These are phyloP conservation scores for Fusarium sp. DNA, from an alignment of 2,329 filamentous ascomycete genomes.

Conservation along the genomic window DNA sequence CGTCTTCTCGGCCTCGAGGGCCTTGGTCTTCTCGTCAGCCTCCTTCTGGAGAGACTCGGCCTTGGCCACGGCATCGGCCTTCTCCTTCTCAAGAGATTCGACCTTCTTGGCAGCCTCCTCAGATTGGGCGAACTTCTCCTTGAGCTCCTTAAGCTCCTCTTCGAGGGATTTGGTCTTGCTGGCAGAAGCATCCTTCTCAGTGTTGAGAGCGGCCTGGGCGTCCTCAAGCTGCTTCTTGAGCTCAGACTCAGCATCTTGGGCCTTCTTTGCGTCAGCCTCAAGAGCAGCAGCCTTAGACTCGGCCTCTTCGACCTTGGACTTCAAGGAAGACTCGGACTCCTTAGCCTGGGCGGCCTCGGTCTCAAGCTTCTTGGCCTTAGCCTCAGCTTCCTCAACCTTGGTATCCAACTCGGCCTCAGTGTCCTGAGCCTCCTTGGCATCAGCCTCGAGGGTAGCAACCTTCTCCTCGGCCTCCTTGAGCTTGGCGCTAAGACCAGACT, in stretches of 20 bases:
- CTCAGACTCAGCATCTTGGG: constrained; percentile 27
- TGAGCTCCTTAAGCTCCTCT: constrained; percentile 36
- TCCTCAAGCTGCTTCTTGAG: constrained; percentile 42
- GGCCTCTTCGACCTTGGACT: constrained; percentile 35
- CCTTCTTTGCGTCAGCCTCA: constrained; percentile 25
- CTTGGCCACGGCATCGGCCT: constrained; percentile 28
- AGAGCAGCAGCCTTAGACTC: constrained; percentile 21
- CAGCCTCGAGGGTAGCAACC: constrained; percentile 13
- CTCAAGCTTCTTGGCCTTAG: not conserved
- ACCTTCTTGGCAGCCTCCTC: constrained; percentile 27
- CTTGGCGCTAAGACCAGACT: constrained; percentile 42
- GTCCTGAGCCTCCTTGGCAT: constrained; percentile 22
- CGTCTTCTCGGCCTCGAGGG: constrained; percentile 24
- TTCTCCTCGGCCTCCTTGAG: constrained; percentile 32
- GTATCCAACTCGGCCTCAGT: constrained; percentile 28
- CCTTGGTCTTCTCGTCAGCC: constrained; percentile 23
- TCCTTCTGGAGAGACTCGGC: constrained; percentile 13
- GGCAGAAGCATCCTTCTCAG: constrained; percentile 34
- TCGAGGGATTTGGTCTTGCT: constrained; percentile 39
- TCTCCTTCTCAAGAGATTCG: constrained; percentile 36
- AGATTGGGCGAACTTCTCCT: constrained; percentile 39
- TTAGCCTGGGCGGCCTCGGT: constrained; percentile 35
- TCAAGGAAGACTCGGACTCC: constrained; percentile 39
- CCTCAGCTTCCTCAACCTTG: constrained; percentile 31
- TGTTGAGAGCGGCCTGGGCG: constrained; percentile 35